Conservation (phyloP, 495 filamentous ascomycete species). For the Glutinoglossum americanum region DNA sequence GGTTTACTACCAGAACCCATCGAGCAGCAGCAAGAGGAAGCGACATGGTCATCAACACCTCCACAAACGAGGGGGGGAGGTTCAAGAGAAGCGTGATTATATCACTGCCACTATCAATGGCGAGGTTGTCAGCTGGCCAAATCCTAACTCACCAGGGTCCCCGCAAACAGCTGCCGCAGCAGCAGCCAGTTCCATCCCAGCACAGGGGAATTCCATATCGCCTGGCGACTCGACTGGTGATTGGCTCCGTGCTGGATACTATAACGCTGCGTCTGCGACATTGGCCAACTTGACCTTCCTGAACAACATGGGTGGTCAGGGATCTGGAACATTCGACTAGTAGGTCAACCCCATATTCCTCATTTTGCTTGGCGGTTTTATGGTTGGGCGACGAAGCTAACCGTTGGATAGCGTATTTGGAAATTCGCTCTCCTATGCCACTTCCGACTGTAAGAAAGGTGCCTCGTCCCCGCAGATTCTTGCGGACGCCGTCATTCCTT, state of each 20-base stretch:
- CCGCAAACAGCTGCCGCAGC: conserved; percentile 3
- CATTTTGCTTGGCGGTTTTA: background rate
- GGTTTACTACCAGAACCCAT: conserved; percentile 28
- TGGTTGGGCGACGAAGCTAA: conserved; percentile 6
- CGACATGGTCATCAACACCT: conserved; percentile 19
- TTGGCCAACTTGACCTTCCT: conserved; percentile 41
- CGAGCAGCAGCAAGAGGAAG: conserved; percentile 12
- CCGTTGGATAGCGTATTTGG: conserved; percentile 28
- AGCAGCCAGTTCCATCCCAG: background rate
- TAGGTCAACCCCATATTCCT: conserved; percentile 13
- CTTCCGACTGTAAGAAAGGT: conserved; percentile 26
- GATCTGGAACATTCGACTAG: conserved; percentile 35
- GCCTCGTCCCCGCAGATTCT: conserved; percentile 28
- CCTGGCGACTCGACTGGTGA: background rate
- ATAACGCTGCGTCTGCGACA: conserved; percentile 24
- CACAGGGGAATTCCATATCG: background rate
- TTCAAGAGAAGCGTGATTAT: conserved; percentile 8
- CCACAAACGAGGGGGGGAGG: conserved; percentile 8
- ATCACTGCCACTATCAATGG: conserved; percentile 45
- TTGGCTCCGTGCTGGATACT: conserved; percentile 31
- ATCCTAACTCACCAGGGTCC: background rate
- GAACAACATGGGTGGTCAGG: conserved; percentile 33
- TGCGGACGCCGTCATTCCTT: conserved; percentile 24
- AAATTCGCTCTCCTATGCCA: conserved; percentile 37
- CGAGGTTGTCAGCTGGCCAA: conserved; percentile 33